These are phyloP conservation scores for Forsythia viridissima DNA, from an alignment of 257 asterid genomes.

Conservation along the genomic window DNA sequence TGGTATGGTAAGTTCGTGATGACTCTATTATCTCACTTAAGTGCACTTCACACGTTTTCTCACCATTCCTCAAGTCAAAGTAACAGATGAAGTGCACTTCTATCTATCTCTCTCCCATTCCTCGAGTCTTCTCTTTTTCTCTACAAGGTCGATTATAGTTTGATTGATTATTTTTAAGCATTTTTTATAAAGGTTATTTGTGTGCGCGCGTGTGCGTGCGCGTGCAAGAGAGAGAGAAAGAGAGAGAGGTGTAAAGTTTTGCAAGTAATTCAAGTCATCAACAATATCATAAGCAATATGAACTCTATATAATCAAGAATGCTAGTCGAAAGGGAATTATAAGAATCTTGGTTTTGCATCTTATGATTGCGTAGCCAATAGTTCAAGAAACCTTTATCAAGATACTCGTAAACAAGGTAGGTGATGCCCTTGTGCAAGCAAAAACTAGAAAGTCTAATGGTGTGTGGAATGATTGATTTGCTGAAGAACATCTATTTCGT, in stretches of 20 bases:
- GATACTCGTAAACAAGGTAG: constrained; percentile 63
- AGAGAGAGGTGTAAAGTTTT: constrained; percentile 39
- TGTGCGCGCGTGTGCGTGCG: too few relatives aligned
- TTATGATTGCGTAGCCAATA: constrained; percentile 34
- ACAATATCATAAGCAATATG: constrained; percentile 61
- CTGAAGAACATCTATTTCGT: constrained; percentile 46
- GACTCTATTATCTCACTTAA: too few relatives aligned
- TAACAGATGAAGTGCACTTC: too few relatives aligned
- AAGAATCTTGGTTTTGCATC: constrained; percentile 3
- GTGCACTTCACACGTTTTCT: too few relatives aligned
- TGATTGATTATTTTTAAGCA: too few relatives aligned
- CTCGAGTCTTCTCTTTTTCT: too few relatives aligned
- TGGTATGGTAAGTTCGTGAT: too few relatives aligned
- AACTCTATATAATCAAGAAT: constrained; percentile 42
- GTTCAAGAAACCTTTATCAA: constrained; percentile 43
- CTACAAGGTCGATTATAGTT: too few relatives aligned
- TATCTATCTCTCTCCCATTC: too few relatives aligned
- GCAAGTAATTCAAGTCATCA: constrained; percentile 61
- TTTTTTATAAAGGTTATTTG: too few relatives aligned
- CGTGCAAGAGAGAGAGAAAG: too few relatives aligned
- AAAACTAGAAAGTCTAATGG: constrained; percentile 54
- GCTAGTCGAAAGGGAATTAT: not conserved
- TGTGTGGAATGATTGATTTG: constrained; percentile 54
- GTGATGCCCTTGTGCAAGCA: constrained; percentile 56
- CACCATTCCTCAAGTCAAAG: too few relatives aligned